These are phyloP conservation scores for Cladophialophora exuberans DNA, from an alignment of 2,329 filamentous ascomycete genomes.

Conservation along the genomic window DNA sequence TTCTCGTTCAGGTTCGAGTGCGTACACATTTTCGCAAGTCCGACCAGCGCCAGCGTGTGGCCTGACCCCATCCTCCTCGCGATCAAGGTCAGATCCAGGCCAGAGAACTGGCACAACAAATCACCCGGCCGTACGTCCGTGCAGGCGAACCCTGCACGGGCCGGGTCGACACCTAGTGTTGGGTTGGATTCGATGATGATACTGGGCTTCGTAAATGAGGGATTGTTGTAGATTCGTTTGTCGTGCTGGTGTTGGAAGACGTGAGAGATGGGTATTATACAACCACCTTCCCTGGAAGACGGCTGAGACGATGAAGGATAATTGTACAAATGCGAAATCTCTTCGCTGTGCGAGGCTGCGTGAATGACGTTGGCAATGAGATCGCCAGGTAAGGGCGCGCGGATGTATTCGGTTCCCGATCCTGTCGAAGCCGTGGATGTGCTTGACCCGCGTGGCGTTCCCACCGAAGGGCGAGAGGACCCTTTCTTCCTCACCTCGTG, in stretches of 20 bases:
- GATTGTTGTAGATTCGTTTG: conserved; percentile 22
- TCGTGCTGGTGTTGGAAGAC: conserved; percentile 23
- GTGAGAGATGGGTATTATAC: conserved; percentile 18
- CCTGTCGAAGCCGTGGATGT: background rate
- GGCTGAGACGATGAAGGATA: conserved; percentile 11
- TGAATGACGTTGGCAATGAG: conserved; percentile 26
- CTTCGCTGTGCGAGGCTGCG: conserved; percentile 20
- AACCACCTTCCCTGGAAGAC: background rate
- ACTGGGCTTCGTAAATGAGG: conserved; percentile 15
- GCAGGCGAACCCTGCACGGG: conserved; percentile 31
- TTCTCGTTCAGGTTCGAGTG: conserved; percentile 19
- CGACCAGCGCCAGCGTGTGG: conserved; percentile 19
- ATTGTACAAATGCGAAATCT: conserved; percentile 25
- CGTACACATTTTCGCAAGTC: conserved; percentile 25
- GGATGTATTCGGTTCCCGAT: conserved; percentile 8
- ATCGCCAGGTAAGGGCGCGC: conserved; percentile 23
- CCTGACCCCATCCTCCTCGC: conserved; percentile 20
- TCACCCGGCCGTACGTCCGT: conserved; percentile 26
- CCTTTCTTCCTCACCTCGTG: conserved; percentile 23
- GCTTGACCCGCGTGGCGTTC: background rate
- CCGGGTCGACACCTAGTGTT: conserved; percentile 6
- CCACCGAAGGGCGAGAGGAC: background rate
- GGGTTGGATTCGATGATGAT: conserved; percentile 29
- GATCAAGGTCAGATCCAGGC: conserved; percentile 28
- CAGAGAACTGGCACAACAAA: conserved; percentile 27